A percentile compares a stretch with the other conserved stretches of the same genome.
Evolutionary conservation across 352 stramenopile genomes (phyloP).

Genomic region (Phytophthora ohioensis): DNA sequence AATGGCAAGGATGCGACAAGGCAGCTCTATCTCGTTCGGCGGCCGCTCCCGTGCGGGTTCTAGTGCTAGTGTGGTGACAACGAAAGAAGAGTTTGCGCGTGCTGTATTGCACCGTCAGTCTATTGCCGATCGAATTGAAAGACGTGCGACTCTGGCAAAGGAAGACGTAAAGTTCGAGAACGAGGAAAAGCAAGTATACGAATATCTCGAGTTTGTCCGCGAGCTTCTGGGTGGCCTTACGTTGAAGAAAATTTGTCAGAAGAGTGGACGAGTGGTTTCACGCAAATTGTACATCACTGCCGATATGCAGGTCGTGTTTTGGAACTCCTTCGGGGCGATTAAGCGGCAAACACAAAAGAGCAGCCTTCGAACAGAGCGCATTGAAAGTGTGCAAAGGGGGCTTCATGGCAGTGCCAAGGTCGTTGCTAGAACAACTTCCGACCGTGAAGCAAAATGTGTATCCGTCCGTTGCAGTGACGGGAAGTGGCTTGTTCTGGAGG

Average conservation of each 20-base stretch:
- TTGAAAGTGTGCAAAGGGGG: slow-evolving; percentile 62
- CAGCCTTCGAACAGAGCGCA: slow-evolving; percentile 48
- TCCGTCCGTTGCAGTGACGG: slow-evolving; percentile 57
- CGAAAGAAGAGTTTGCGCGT: slow-evolving; percentile 42
- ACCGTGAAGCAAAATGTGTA: slow-evolving; percentile 45
- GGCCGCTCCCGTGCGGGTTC: slow-evolving; percentile 14
- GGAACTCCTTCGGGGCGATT: slow-evolving; percentile 60
- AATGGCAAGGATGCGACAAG: slow-evolving; percentile 5
- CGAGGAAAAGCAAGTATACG: slow-evolving; percentile 71
- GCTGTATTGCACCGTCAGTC: slow-evolving; percentile 51
- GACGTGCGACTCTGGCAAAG: slow-evolving; percentile 51
- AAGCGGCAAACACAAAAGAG: slow-evolving; percentile 60
- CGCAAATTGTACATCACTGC: slow-evolving; percentile 65
- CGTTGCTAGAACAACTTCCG: slow-evolving; percentile 5
- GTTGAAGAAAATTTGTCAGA: slow-evolving; percentile 75
- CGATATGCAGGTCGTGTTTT: slow-evolving; percentile 60
- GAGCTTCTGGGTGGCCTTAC: slow-evolving; percentile 64
- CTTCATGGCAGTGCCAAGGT: slow-evolving; percentile 44
- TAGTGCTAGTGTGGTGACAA: slow-evolving; percentile 6
- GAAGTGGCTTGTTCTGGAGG: slow-evolving; percentile 62
- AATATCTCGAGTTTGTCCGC: slow-evolving; percentile 79
- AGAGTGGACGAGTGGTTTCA: slow-evolving; percentile 65
- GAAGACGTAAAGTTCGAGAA: slow-evolving; percentile 70
- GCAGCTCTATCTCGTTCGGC: slow-evolving; percentile 5
- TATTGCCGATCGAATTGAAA: slow-evolving; percentile 57